Evolutionary conservation across 495 filamentous ascomycete genomes (phyloP), one percentile per base, ranked within the genome.

Genomic region (Elasticomyces elasticus): DNA sequence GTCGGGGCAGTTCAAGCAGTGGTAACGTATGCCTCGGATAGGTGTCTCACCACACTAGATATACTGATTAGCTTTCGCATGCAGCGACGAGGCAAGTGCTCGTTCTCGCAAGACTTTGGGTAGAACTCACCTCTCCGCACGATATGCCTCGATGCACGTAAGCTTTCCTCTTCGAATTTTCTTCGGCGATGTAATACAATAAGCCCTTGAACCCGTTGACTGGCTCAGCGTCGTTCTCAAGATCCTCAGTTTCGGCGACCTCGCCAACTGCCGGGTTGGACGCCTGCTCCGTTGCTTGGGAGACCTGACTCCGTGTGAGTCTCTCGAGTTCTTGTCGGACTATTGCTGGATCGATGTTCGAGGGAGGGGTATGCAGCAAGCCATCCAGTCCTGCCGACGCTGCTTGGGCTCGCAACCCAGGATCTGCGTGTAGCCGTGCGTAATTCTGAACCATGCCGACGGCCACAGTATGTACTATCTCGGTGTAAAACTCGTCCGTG

Each of bases 101-200:
- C n/a, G n/a, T 54, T 9, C n/a, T 37, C 31, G 9, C 9, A 9
- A 92, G 87, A 1, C 92, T 92, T 41, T 87, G 84, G n/a, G n/a
- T n/a, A n/a, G n/a, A n/a, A n/a, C n/a, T n/a, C n/a, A n/a, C n/a
- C n/a, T 79, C 81, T 67, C 96, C 94, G 68, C 92, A 99, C 28
- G 79, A 83, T 48, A 94, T 87, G n/a, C 94, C 89, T 2, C 92
- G 84, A 65, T 99, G 92, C 25, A 95, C 85, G 64, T 91, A 94
- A 15, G 87, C 87, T 65, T 94, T 89, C 46, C 83, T 76, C 44
- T 79, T 76, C 3, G 87, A 83, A 52, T 89, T 85, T 56, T 94
- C 76, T 38, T 79, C 76, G 7, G 74, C 70, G 22, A 75, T 66
- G 57, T 77, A 71, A 52, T 78, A 73, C 5, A 73, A 55, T 1